Conservation (phyloP, 805 yeast species). For the Candida sonorensis region DNA sequence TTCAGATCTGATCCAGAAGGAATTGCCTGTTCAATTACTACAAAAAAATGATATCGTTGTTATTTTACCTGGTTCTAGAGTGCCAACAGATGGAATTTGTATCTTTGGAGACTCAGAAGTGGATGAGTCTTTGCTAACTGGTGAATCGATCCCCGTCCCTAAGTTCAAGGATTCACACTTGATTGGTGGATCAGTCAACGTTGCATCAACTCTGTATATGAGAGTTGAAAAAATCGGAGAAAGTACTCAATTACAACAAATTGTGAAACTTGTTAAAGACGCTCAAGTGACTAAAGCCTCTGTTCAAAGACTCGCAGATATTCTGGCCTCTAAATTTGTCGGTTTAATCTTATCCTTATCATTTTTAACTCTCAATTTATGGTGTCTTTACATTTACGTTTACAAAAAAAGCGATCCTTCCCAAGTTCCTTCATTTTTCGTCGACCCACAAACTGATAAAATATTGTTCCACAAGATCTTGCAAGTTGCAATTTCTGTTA, state of each 20-base stretch:
- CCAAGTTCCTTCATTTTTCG: constrained; percentile 22
- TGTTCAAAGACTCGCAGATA: constrained; percentile 83
- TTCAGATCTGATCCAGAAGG: constrained; percentile 28
- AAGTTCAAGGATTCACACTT: constrained; percentile 57
- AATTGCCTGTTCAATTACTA: constrained; percentile 66
- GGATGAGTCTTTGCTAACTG: constrained; percentile 87
- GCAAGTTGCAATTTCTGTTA: constrained; percentile 79
- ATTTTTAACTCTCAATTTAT: constrained; percentile 53
- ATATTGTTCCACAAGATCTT: constrained; percentile 30
- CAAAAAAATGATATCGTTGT: constrained; percentile 74
- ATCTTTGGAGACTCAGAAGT: constrained; percentile 73
- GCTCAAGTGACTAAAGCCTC: constrained; percentile 91
- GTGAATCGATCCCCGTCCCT: constrained; percentile 75
- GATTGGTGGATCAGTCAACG: constrained; percentile 89
- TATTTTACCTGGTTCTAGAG: constrained; percentile 76
- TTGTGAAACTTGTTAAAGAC: constrained; percentile 77
- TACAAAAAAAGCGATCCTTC: constrained; percentile 1
- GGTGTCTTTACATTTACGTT: constrained; percentile 39
- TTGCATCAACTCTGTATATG: constrained; percentile 64
- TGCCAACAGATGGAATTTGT: constrained; percentile 89
- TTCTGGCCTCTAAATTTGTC: constrained; percentile 78
- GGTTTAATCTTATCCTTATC: constrained; percentile 64
- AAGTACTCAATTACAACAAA: constrained; percentile 80
- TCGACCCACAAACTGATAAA: constrained; percentile 13
- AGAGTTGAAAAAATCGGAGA: constrained; percentile 68